phyloP scores from a whole-genome alignment of 2,329 filamentous ascomycete species.

The Diplocarpon rosae region DNA sequence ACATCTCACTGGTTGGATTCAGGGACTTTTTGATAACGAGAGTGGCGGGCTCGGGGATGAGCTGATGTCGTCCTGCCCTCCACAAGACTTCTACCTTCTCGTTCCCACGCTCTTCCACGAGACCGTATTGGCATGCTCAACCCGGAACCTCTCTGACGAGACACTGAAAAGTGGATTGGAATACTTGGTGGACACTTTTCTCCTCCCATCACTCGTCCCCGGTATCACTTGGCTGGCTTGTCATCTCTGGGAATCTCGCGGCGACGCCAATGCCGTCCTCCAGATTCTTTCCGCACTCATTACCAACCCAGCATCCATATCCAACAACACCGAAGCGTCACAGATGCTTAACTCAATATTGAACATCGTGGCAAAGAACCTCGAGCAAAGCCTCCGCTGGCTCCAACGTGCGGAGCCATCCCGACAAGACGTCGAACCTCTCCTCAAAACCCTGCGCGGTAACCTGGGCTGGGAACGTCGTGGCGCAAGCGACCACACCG shows the following conservation, averaged over 20 bases:
- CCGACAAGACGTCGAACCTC: conserved; percentile 57
- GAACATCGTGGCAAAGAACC: conserved; percentile 56
- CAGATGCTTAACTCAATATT: conserved; percentile 62
- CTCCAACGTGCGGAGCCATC: conserved; percentile 56
- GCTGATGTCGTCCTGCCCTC: conserved; percentile 69
- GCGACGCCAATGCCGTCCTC: conserved; percentile 57
- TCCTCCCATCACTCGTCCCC: conserved; percentile 67
- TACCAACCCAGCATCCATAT: conserved; percentile 53
- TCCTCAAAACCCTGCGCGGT: conserved; percentile 53
- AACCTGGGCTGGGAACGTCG: conserved; percentile 48
- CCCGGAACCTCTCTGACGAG: conserved; percentile 54
- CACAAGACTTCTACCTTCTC: conserved; percentile 72
- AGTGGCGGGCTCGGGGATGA: conserved; percentile 66
- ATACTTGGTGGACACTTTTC: conserved; percentile 69
- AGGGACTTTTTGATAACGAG: conserved; percentile 65
- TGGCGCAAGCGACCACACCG: conserved; percentile 49
- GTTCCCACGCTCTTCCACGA: conserved; percentile 69
- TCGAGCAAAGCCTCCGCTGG: conserved; percentile 55
- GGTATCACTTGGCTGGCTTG: conserved; percentile 62
- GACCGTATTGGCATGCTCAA: conserved; percentile 59
- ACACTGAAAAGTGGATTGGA: conserved; percentile 65
- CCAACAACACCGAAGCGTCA: conserved; percentile 48
- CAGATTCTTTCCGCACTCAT: conserved; percentile 63
- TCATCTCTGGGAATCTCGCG: conserved; percentile 56
- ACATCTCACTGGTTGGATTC: conserved; percentile 64